Base-by-base conservation (phyloP, 192 early-diverging fungal genomes). In the Linnemannia hyalina region DNA sequence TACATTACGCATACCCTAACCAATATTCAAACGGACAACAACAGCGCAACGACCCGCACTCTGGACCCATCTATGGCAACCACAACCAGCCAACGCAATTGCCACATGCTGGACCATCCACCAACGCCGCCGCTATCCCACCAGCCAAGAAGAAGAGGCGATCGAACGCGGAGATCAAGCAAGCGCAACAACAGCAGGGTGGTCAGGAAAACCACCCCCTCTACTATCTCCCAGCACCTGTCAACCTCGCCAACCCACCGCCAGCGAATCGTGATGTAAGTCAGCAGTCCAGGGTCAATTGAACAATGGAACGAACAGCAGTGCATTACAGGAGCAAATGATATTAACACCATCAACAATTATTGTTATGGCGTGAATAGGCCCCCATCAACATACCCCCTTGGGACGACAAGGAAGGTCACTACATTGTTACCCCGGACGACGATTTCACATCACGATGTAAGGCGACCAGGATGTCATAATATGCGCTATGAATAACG, bases 401-500 rank as follows among this genome's bases (percentile, higher is more conserved):
- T 29, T 95, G 94, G 87, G 97, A 97, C 84, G 97, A 97, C 87
- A 95, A 96, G 76, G 97, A 98, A 46, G 97, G 97, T 6, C 96
- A 97, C 89, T 98, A 95, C 80, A 94, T 97, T 89, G 93, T 98
- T 35, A 90, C 89, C 32, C 90, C 89, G 3, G 92, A 93, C 36
- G 91, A 94, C 29, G 93, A 95, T 76, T 92, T 98, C 68, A 97
- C 94, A 36, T 68, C 89, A 60, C 92, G 96, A 91, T 98, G 95
- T 94, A 92, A 75, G 91, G 32, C 38, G 16, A 29, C 41, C 36
- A 52, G 41, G 42, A 38, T 20, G 10, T 52, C 44, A 70, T 74
- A 22, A 22, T 65, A 42, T 68, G 32, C 78, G 95, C 93, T 94
- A 82, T 89, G 89, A 79, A 97, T 97, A 76, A 89, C 38, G 38